Base-by-base conservation (phyloP, 257 asterid species). In the Apocynum venetum region DNA sequence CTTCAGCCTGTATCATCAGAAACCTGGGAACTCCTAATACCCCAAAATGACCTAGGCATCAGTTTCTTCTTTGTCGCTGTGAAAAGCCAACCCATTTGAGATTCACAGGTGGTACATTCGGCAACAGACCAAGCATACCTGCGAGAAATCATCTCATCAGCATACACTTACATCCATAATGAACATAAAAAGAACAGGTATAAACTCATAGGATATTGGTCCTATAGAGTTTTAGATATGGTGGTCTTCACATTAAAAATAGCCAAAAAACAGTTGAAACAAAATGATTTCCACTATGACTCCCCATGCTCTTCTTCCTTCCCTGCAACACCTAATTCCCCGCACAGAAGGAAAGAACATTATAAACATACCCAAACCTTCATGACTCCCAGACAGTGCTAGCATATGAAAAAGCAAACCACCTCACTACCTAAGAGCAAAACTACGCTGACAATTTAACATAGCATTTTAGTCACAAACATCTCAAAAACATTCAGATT, bases 81-180 rank as follows among this genome's bases (percentile, higher is more conserved):
- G 67, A 92, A 94, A 72, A 89, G 89, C 98, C 97, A 94, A 67
- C 98, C 98, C 90, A 94, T 71, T 51, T 91, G 98, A 8, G 86
- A 72, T 71, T 87, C 96, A 56, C 98, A 94, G n/a, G 86, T 60
- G 56, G 88, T 84, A 43, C 98, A 94, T 85, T 90, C 94, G 44
- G 97, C 96, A 46, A 88, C 69, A 10, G 98, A 91, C 98, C 98
- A 94, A 1, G 96, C 97, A 81, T 94, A 94, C 82, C 98, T 94
- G 92, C 87, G 78, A 53, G 35, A 71, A 25, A 66, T 67, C 56
- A 48, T 63, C 68, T 69, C 20, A 60, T 80, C 60, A 65, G 67
- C 55, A 73, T 56, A 38, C 70, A 69, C 40, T 53, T 12, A 49
- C 72, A 78, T 75, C 72, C 73, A 49, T 57, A 46, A 36, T 53